Percentiles rank a stretch among this genome's conserved stretches.
Evolutionary conservation across 305 asterid genomes (phyloP).

Genomic region (Ilex paraguariensis): DNA sequence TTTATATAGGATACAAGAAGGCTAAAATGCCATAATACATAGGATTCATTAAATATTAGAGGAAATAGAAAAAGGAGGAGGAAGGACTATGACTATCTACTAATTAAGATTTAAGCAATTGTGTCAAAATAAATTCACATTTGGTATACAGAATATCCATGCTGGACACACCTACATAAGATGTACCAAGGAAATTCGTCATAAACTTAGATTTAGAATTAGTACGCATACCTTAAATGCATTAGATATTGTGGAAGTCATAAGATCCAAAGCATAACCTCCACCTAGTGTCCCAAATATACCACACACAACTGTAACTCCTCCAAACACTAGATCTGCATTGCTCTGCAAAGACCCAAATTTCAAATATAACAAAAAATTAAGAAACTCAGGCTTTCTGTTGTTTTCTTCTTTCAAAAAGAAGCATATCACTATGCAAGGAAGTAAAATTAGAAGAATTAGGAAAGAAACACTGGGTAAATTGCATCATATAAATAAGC

Average conservation of each 20-base stretch:
- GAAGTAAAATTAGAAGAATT: not conserved
- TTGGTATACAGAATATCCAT: no score
- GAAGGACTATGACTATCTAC: no score
- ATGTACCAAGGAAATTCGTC: no score
- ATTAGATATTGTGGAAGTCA: slow-evolving; percentile 71
- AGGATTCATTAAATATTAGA: no score
- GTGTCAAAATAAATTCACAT: no score
- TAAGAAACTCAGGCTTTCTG: not conserved
- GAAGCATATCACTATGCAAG: not conserved
- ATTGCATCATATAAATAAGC: slow-evolving; percentile 2
- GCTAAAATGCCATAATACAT: no score
- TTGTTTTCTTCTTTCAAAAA: not conserved
- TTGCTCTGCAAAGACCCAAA: slow-evolving; percentile 40
- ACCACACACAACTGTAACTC: slow-evolving; percentile 75
- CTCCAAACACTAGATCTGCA: slow-evolving; percentile 90
- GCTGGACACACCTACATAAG: no score
- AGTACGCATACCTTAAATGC: slow-evolving; percentile 66
- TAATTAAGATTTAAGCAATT: no score
- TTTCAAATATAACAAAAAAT: slow-evolving; percentile 4
- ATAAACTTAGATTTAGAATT: no score
- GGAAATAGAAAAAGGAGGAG: no score
- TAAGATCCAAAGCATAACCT: slow-evolving; percentile 60
- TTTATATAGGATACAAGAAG: no score
- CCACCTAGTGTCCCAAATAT: slow-evolving; percentile 81
- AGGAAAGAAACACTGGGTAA: not conserved